Evolutionary conservation across 208 protist genomes (phyloP).

Genomic region (Sergeia podlipaevii): DNA sequence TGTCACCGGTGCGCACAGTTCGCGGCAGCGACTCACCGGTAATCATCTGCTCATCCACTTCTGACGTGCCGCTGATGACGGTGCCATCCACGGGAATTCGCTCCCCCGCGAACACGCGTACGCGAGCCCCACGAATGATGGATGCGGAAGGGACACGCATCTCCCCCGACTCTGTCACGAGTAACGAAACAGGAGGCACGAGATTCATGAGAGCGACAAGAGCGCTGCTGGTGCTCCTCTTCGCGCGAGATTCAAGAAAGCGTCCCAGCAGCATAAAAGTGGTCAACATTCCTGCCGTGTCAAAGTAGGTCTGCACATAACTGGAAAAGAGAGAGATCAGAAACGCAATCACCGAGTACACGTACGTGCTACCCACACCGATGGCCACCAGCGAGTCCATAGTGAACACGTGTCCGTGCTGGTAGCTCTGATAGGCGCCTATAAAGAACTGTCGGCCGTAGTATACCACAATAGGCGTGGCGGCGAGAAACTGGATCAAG

Average conservation of each 20-base stretch:
- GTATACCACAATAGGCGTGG: slow-evolving; percentile 86
- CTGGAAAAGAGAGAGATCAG: slow-evolving; percentile 20
- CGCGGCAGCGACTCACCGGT: slow-evolving; percentile 91
- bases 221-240: slow-evolving; percentile 87
- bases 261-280: slow-evolving; percentile 96
- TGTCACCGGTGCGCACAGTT: slow-evolving; percentile 40
- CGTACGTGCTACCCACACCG: slow-evolving; percentile 69
- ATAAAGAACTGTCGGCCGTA: slow-evolving; percentile 75
- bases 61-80: slow-evolving; percentile 68
- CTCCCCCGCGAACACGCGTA: slow-evolving; percentile 88
- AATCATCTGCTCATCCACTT: slow-evolving; percentile 95
- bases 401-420: slow-evolving; percentile 63
- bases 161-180: slow-evolving; percentile 21
- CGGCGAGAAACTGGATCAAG: slow-evolving; percentile 45
- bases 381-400: slow-evolving; percentile 90
- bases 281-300: slow-evolving; percentile 93
- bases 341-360: slow-evolving; percentile 58
- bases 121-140: slow-evolving; percentile 40
- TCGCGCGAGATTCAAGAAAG: slow-evolving; percentile 94
- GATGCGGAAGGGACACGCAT: slow-evolving; percentile 10
- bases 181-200: slow-evolving; percentile 43
- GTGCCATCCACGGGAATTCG: slow-evolving; percentile 93
- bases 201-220: slow-evolving; percentile 87
- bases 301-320: slow-evolving; percentile 88
- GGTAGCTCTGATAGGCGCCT: slow-evolving; percentile 48